Percentiles rank a stretch among this genome's conserved stretches.
Conservation (phyloP, 2,329 filamentous ascomycete species). For the Trichoderma sp. region DNA sequence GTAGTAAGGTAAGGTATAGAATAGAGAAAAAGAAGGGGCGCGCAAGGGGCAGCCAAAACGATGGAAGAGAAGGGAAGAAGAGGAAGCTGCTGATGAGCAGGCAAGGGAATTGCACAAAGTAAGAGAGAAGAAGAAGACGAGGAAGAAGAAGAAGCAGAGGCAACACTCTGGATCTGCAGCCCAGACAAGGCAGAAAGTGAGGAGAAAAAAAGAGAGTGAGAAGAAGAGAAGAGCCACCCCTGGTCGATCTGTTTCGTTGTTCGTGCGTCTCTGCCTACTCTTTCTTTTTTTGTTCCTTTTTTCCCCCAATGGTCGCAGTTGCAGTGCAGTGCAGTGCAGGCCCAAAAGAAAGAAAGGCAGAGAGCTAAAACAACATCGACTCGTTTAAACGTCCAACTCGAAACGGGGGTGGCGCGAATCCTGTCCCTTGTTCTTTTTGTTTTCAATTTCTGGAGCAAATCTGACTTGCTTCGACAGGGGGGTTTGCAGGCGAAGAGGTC, state of each 20-base stretch:
- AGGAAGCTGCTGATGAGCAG: conserved; percentile 8
- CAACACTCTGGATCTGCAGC: conserved; percentile 3
- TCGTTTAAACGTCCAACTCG: background rate
- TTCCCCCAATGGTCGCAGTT: background rate
- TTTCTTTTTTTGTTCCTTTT: background rate
- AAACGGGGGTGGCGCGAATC: conserved; percentile 25
- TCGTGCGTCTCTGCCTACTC: background rate
- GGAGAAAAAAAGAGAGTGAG: background rate
- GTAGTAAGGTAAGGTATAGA: too few species aligned
- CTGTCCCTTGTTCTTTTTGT: conserved; percentile 15
- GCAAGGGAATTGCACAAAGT: background rate
- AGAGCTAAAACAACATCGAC: too few species aligned
- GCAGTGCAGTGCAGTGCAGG: background rate
- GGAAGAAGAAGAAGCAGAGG: background rate
- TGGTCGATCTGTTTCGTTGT: background rate
- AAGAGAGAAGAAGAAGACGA: background rate
- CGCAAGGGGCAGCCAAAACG: conserved; percentile 15
- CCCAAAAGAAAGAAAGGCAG: background rate
- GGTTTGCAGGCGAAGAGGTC: background rate
- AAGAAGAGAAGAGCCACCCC: background rate
- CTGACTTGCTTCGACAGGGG: conserved; percentile 1
- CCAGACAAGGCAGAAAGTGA: background rate
- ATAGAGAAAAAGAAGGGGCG: conserved; percentile 10
- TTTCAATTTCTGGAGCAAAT: conserved; percentile 16
- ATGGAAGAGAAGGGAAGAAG: conserved; percentile 10